Conservation (phyloP, 2,329 filamentous ascomycete species). For the Fusarium gaditjirri region DNA sequence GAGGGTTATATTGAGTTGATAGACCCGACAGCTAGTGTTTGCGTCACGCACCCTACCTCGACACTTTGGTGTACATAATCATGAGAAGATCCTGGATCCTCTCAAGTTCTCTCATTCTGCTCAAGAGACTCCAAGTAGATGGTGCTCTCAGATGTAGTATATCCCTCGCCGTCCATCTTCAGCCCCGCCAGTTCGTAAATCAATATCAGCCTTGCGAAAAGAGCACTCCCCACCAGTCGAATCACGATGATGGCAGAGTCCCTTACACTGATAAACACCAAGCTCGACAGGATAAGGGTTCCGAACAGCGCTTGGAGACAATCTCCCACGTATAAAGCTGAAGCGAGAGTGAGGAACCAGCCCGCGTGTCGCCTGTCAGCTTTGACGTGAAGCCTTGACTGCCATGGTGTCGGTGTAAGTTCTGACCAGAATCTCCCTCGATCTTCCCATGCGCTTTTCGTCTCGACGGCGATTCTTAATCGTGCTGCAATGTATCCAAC, state of each 20-base stretch:
- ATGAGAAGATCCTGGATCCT: not conserved
- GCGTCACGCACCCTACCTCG: no score
- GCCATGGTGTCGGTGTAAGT: conserved; percentile 9
- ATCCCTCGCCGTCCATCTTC: not conserved
- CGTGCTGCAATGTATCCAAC: not conserved
- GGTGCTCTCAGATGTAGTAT: not conserved
- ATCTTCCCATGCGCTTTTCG: not conserved
- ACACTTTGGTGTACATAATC: no score
- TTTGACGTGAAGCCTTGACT: not conserved
- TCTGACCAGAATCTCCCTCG: not conserved
- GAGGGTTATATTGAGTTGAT: no score
- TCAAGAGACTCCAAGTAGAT: not conserved
- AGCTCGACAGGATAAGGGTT: conserved; percentile 25
- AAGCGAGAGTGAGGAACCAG: conserved; percentile 17
- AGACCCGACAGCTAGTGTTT: no score
- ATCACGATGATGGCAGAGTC: conserved; percentile 26
- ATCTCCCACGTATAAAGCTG: conserved; percentile 16
- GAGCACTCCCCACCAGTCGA: conserved; percentile 18
- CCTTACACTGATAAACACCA: conserved; percentile 29
- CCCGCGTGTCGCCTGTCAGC: not conserved
- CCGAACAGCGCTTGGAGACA: conserved; percentile 26
- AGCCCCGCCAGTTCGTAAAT: conserved; percentile 26
- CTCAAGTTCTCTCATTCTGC: not conserved
- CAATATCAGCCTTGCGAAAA: conserved; percentile 12
- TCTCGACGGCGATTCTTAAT: not conserved